These are phyloP conservation scores for Vanrija sp. DNA, from an alignment of 1,284 basidiomycete species.

Conservation along the genomic window DNA sequence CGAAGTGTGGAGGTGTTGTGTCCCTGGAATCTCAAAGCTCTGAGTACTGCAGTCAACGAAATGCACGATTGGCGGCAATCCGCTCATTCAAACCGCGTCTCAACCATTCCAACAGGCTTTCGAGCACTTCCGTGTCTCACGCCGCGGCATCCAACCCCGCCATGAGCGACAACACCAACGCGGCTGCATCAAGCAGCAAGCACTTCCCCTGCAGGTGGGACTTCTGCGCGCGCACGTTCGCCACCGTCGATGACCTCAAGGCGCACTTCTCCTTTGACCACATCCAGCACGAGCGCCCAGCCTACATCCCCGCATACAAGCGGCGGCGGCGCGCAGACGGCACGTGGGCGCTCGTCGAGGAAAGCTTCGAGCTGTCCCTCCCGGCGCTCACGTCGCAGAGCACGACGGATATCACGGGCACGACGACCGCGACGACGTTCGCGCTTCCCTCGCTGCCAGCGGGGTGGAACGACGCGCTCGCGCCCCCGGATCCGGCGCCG, in stretches of 20 bases:
- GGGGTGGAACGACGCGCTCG: background rate
- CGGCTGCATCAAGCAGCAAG: too few relatives aligned
- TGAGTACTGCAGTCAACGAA: too few relatives aligned
- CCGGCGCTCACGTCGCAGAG: background rate
- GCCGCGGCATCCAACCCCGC: background rate
- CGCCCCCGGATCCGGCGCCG: background rate
- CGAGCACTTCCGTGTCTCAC: background rate
- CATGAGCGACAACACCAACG: background rate
- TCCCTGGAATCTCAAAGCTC: too few relatives aligned
- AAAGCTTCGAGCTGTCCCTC: background rate
- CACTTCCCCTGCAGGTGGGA: slow-evolving; percentile 15
- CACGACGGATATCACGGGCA: background rate
- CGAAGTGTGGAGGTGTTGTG: too few relatives aligned
- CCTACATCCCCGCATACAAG: slow-evolving; percentile 9
- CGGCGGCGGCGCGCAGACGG: slow-evolving; percentile 10
- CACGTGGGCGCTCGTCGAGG: slow-evolving; percentile 10
- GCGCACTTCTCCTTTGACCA: slow-evolving; percentile 11
- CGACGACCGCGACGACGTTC: background rate
- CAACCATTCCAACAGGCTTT: background rate
- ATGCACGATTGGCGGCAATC: too few relatives aligned
- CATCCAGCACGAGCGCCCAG: slow-evolving; percentile 7
- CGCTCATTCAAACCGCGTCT: too few relatives aligned
- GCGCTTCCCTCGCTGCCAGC: background rate
- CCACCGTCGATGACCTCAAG: slow-evolving; percentile 1
- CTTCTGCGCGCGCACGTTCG: slow-evolving; percentile 9